phyloP scores from a whole-genome alignment of 2,329 filamentous ascomycete genomes.

The Aureobasidium vineae region DNA sequence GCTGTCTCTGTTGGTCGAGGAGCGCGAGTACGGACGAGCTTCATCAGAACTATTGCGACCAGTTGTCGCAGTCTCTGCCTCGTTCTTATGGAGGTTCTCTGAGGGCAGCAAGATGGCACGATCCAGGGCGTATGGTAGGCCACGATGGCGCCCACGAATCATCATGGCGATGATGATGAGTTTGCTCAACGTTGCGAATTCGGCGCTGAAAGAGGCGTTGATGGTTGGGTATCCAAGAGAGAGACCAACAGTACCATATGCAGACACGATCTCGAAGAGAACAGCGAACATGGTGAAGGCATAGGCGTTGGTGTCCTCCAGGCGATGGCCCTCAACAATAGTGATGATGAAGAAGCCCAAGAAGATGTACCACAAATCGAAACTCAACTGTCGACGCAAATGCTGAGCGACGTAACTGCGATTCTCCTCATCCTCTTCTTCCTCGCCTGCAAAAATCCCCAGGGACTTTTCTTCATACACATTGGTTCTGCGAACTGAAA shows the following conservation, averaged over 20 bases:
- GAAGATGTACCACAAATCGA: conserved; percentile 97
- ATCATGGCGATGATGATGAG: conserved; percentile 67
- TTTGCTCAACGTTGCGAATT: conserved; percentile 72
- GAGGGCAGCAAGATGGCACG: conserved; percentile 67
- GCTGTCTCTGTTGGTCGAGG: background rate
- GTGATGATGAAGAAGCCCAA: conserved; percentile 88
- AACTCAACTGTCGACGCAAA: conserved; percentile 88
- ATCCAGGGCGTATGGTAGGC: conserved; percentile 65
- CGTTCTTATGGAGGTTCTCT: conserved; percentile 62
- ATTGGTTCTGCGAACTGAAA: conserved; percentile 89
- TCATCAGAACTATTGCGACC: background rate
- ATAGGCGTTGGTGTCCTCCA: conserved; percentile 61
- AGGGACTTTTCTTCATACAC: conserved; percentile 92
- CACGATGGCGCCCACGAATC: conserved; percentile 63
- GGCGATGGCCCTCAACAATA: conserved; percentile 75
- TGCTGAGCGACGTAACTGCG: conserved; percentile 88
- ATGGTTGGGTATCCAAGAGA: conserved; percentile 75
- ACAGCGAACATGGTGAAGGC: conserved; percentile 53
- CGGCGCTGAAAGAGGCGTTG: conserved; percentile 76
- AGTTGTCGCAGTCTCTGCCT: conserved; percentile 41
- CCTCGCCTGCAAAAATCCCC: conserved; percentile 63
- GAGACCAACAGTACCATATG: conserved; percentile 91
- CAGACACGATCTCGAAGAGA: conserved; percentile 84
- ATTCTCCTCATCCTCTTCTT: conserved; percentile 55
- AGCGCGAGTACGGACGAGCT: background rate